Percentiles rank a stretch among this genome's conserved stretches.
Evolutionary conservation across 2,329 filamentous ascomycete genomes (phyloP).

Genomic region (Elsinoe ampelina): DNA sequence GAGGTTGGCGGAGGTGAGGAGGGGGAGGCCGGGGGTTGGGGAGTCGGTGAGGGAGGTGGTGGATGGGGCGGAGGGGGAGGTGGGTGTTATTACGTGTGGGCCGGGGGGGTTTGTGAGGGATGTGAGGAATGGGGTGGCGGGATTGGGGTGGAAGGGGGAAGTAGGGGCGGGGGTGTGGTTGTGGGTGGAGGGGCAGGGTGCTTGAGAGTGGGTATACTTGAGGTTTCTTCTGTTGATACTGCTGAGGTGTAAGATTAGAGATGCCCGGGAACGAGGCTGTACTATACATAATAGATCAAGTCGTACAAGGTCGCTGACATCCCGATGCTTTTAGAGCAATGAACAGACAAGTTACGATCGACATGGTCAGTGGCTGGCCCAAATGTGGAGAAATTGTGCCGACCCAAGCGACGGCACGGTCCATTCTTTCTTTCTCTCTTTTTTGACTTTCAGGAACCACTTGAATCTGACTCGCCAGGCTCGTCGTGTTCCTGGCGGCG

Average conservation of each 20-base stretch:
- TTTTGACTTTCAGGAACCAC: slow-evolving; percentile 1
- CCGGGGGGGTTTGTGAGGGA: slow-evolving; percentile 19
- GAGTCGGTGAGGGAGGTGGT: slow-evolving; percentile 18
- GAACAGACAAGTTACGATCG: too few relatives aligned
- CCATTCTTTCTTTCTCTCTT: not conserved
- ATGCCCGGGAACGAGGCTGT: not conserved
- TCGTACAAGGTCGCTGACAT: too few relatives aligned
- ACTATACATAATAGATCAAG: too few relatives aligned
- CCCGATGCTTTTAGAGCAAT: too few relatives aligned
- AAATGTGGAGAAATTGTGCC: not conserved
- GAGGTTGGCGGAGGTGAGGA: slow-evolving; percentile 15
- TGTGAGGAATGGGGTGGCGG: slow-evolving; percentile 18
- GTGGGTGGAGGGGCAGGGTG: slow-evolving; percentile 9
- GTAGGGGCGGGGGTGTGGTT: not conserved
- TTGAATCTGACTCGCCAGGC: not conserved
- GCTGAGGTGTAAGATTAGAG: not conserved
- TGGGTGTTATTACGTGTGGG: slow-evolving; percentile 21
- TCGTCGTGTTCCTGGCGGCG: not conserved
- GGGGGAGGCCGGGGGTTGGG: slow-evolving; percentile 19
- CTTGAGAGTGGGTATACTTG: not conserved
- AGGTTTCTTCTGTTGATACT: not conserved
- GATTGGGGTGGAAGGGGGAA: not conserved
- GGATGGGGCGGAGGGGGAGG: slow-evolving; percentile 21
- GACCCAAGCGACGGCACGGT: not conserved
- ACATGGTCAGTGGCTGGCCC: too few relatives aligned